Evolutionary conservation across 1,139 yeast species (phyloP), one percentile per base, ranked within the genome.

Genomic region (Candida tetrigidarum): DNA sequence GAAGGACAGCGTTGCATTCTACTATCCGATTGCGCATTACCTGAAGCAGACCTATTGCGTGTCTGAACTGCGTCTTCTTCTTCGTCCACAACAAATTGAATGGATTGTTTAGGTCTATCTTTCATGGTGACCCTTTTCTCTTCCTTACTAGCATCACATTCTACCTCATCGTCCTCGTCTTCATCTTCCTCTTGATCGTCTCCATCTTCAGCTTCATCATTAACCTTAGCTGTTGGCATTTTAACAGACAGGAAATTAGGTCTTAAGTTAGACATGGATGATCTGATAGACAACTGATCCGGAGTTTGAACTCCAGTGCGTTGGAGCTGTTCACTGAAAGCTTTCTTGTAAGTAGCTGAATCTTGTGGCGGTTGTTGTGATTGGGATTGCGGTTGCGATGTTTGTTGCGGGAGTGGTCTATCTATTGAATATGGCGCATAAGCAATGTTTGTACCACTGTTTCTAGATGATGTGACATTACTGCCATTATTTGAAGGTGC

Each of bases 181-280:
- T 50, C 53, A 14, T 42, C 52, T 3, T 55, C 63, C 2, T 64
- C 71, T 2, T 53, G 64, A 1, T 55, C 63, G 14, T 48, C 53
- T 27, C 50, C 57, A 32, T 49, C 52, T 26, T 58, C 61, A 0
- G 86, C 89, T 43, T 84, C 87, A 46, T 84, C 90, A 39, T 83
- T 67, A 1, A 88, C 78, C 52, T 78, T 81, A 0, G 96, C 82
- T 46, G 81, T 78, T 1, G 96, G 96, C 43, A 88, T 78, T 39
- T 90, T 85, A 42, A 83, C 84, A 1, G 96, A 87, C 34, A 89
- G 81, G 58, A 90, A 90, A 44, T 84, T 83, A 0, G 96, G 95
- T 40, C 81, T 73, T 58, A 62, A 70, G 60, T 63, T 71, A 41
- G 70, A 67, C 49, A 57, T 58, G 2, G 68, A 63, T 3, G 73